Percentiles rank a stretch among this genome's conserved stretches.
phyloP scores from a whole-genome alignment of 768 basidiomycete species.

The Boletus insuetus region DNA sequence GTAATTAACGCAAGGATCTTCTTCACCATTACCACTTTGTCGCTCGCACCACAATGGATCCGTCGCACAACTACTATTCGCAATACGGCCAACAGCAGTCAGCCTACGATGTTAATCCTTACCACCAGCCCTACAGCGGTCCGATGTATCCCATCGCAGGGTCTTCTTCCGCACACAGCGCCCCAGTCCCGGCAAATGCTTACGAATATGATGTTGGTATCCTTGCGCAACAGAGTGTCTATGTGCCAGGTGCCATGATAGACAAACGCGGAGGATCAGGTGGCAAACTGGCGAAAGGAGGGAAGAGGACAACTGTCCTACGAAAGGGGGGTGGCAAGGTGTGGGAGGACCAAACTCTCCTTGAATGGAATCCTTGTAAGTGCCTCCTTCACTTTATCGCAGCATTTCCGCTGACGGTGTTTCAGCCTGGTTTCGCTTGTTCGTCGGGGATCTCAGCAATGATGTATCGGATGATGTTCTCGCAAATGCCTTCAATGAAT shows the following conservation, averaged over 20 bases:
- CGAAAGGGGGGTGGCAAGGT: conserved; percentile 94
- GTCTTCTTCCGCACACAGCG: conserved; percentile 61
- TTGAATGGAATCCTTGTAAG: conserved; percentile 97
- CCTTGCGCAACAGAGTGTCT: conserved; percentile 87
- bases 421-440: conserved; percentile 93
- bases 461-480: conserved; percentile 97
- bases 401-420: conserved; percentile 1
- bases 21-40: neutral
- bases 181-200: conserved; percentile 84
- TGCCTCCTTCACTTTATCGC: conserved; percentile 9
- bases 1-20: conserved; percentile 2
- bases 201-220: conserved; percentile 93
- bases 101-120: conserved; percentile 67
- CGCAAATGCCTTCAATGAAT: conserved; percentile 89
- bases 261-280: conserved; percentile 85
- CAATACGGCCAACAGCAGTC: conserved; percentile 54
- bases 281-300: conserved; percentile 83
- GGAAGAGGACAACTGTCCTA: conserved; percentile 90
- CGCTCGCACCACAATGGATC: conserved; percentile 25
- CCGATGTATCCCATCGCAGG: conserved; percentile 69
- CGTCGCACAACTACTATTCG: conserved; percentile 44
- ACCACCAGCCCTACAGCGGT: conserved; percentile 77
- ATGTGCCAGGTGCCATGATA: conserved; percentile 88
- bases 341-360: conserved; percentile 96
- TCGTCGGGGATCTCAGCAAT: conserved; percentile 97